Evolutionary conservation across 2,329 filamentous ascomycete genomes (phyloP).

Genomic region (Dactylellina drechsleri): DNA sequence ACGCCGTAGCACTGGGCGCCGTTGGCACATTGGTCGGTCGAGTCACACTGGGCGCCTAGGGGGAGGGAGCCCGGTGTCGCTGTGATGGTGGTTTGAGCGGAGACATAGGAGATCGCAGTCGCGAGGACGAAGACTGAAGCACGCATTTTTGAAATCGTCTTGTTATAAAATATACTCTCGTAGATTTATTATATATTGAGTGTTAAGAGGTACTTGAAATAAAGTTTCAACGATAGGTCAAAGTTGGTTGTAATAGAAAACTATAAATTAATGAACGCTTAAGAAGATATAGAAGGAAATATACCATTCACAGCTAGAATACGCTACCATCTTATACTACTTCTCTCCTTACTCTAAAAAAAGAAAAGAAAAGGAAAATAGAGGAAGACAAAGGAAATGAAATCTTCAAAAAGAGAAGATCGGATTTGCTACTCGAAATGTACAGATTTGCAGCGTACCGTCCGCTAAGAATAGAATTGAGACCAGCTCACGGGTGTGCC

Average conservation of each 20-base stretch:
- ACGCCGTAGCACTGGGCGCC: conserved; percentile 24
- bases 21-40: conserved; percentile 19
- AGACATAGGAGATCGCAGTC: conserved; percentile 25
- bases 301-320: neutral
- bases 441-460: conserved; percentile 26
- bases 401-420: neutral
- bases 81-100: conserved; percentile 19
- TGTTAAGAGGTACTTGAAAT: neutral
- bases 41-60: conserved; percentile 15
- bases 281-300: conserved; percentile 1
- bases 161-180: too few species aligned
- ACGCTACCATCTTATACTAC: conserved; percentile 39
- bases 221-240: neutral
- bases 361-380: conserved; percentile 16
- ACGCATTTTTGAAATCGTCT: conserved; percentile 22
- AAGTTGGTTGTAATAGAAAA: neutral
- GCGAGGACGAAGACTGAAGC: conserved; percentile 32
- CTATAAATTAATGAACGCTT: neutral
- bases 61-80: conserved; percentile 25
- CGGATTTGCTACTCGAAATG: conserved; percentile 9
- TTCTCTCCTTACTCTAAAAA: neutral
- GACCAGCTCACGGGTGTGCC: neutral
- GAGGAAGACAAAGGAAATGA: conserved; percentile 10
- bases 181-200: neutral
- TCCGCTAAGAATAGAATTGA: conserved; percentile 44